phyloP scores from a whole-genome alignment of 495 filamentous ascomycete species.

The Lasiosphaeria miniovina region DNA sequence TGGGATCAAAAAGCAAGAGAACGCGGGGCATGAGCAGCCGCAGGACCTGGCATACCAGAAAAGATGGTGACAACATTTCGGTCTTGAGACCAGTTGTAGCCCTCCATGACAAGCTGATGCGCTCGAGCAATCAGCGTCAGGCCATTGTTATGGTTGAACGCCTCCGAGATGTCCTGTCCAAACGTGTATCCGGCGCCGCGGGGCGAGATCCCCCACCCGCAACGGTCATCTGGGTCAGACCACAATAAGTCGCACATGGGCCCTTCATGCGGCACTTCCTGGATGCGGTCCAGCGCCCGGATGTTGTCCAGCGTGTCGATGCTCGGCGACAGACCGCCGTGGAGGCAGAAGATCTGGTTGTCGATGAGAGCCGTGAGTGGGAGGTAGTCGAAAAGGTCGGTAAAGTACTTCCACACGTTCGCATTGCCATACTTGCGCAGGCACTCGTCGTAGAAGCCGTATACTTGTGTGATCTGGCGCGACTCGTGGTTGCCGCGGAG shows the following conservation, averaged over 20 bases:
- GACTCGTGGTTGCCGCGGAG: conserved; percentile 97
- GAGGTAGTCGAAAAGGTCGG: conserved; percentile 97
- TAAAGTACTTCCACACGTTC: conserved; percentile 99
- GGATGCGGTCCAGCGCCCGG: conserved; percentile 88
- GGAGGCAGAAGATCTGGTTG: conserved; percentile 99
- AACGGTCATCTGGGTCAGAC: conserved; percentile 97
- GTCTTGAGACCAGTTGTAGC: conserved; percentile 97
- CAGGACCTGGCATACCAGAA: conserved; percentile 61
- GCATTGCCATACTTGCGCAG: conserved; percentile 97
- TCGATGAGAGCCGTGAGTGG: conserved; percentile 97
- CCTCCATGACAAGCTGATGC: conserved; percentile 97
- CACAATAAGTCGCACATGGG: conserved; percentile 98
- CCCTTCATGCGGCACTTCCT: conserved; percentile 97
- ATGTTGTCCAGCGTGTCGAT: conserved; percentile 99
- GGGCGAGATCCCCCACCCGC: conserved; percentile 97
- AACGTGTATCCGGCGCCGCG: conserved; percentile 98
- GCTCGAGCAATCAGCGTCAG: conserved; percentile 91
- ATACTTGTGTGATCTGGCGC: conserved; percentile 95
- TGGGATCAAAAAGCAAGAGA: conserved; percentile 12
- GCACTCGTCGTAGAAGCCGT: conserved; percentile 97
- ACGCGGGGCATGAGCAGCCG: not conserved
- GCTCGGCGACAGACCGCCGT: conserved; percentile 91
- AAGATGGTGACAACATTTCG: conserved; percentile 98
- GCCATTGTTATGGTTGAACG: conserved; percentile 99
- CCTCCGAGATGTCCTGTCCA: conserved; percentile 98